phyloP scores from a whole-genome alignment of 192 early-diverging fungal species.

The Podochytrium sp. region DNA sequence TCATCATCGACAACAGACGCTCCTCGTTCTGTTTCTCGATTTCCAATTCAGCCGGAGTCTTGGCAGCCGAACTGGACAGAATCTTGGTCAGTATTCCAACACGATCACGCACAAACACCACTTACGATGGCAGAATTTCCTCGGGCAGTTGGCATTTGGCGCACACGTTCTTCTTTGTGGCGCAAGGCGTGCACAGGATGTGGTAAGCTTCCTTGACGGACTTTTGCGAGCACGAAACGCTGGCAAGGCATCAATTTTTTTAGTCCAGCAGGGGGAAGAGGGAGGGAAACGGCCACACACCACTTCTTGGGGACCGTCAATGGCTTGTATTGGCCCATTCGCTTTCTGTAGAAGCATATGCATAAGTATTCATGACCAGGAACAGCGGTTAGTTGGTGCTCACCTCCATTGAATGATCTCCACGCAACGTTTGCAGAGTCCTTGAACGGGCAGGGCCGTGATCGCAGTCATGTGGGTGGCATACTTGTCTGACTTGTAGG shows the following conservation, averaged over 20 bases:
- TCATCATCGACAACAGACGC: constrained; percentile 68
- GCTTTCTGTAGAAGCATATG: constrained; percentile 77
- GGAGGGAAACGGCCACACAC: constrained; percentile 46
- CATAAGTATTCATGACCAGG: background rate
- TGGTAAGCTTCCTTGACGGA: constrained; percentile 93
- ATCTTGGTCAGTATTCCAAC: background rate
- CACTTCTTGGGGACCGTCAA: constrained; percentile 89
- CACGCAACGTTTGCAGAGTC: constrained; percentile 59
- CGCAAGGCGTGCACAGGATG: constrained; percentile 88
- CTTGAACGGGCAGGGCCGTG: constrained; percentile 75
- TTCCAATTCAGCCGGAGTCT: constrained; percentile 64
- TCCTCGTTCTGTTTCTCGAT: constrained; percentile 79
- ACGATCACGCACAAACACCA: background rate
- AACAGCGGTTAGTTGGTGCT: background rate
- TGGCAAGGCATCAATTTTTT: constrained; percentile 27
- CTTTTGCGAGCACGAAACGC: constrained; percentile 77
- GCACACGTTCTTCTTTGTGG: constrained; percentile 78
- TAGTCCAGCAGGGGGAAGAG: background rate
- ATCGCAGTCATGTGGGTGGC: constrained; percentile 79
- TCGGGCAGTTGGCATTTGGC: constrained; percentile 77
- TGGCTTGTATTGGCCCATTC: constrained; percentile 97
- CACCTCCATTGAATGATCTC: constrained; percentile 60
- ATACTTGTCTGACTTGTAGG: constrained; percentile 86
- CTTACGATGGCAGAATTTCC: constrained; percentile 21
- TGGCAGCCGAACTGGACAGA: constrained; percentile 27